Evolutionary conservation across 805 yeast species (phyloP), one percentile per base, ranked within the genome.

Genomic region (Scheffersomyces stipitis): DNA sequence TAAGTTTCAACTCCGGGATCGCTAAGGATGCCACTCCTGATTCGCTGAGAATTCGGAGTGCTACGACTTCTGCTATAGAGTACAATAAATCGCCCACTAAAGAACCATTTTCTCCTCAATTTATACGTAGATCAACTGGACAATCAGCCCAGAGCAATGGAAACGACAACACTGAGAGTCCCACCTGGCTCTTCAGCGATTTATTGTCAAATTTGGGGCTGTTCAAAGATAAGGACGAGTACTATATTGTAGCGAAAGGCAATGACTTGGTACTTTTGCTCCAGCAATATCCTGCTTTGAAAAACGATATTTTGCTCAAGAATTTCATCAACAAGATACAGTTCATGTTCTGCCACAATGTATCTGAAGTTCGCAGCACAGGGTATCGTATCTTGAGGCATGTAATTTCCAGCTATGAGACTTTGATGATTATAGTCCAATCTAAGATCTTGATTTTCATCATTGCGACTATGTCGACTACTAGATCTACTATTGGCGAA

Each of bases 371-470:
- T 1, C 71, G 82, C 5, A 84, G 90, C 0, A 74, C 88, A 2
- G 96, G 90, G 0, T 88, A 80, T 56, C 68, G 95, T 33, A 71
- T 88, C 1, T 72, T 88, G 15, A 66, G 96, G 13, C 75, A 83
- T 45, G 66, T 86, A 13, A 65, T 84, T 14, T 72, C 74, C 23
- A 76, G 76, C 41, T 53, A 67, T 10, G 75, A 73, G 5, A 76
- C 89, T 2, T 52, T 87, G 4, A 58, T 64, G n/a, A 58, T 71
- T 3, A 62, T 89, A 44, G 63, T 78, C 6, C 67, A 71, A 10
- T 60, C 78, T 23, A 75, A 80, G 39, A 53, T 86, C 4, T 86
- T 87, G 39, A 69, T 77, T 2, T 78, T 82, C 42, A 56, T 88
- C 4, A 76, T 86, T 2, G 68, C 79, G 12, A 73, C 95, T 0